Percentiles rank a stretch among this genome's conserved stretches.
Conservation (phyloP, 768 basidiomycete species). For the Kwoniella bestiolae region DNA sequence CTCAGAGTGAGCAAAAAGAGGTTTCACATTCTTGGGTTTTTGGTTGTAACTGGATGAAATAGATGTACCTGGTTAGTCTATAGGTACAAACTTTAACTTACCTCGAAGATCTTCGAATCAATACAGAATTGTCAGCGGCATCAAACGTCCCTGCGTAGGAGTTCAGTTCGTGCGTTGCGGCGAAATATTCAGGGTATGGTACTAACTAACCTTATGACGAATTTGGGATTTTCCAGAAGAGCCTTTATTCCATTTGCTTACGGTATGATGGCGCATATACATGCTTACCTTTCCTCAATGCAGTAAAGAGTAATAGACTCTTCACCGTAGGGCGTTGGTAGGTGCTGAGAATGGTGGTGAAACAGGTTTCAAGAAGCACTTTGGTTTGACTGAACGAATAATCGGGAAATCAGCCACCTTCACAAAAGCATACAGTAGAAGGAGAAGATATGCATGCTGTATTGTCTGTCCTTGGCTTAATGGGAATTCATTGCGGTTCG, state of each 20-base stretch:
- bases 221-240: not conserved
- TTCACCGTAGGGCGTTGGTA: no score
- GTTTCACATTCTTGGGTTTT: not conserved
- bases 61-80: constrained; percentile 4
- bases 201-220: not conserved
- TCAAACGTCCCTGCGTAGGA: no score
- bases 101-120: no score
- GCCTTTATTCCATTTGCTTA: not conserved
- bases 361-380: not conserved
- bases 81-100: not conserved
- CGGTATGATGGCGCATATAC: not conserved
- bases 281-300: not conserved
- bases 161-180: not conserved
- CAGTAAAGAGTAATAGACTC: no score
- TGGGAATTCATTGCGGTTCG: not conserved
- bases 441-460: no score
- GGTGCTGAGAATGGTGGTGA: no score
- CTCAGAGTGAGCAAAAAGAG: constrained; percentile 2
- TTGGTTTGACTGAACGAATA: no score
- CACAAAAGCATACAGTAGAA: no score
- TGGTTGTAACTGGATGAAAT: not conserved
- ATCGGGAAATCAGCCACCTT: not conserved
- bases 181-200: not conserved
- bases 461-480: not conserved
- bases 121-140: no score